Evolutionary conservation across 179 eudicot species (phyloP).

Genomic region (Nepenthes alata): DNA sequence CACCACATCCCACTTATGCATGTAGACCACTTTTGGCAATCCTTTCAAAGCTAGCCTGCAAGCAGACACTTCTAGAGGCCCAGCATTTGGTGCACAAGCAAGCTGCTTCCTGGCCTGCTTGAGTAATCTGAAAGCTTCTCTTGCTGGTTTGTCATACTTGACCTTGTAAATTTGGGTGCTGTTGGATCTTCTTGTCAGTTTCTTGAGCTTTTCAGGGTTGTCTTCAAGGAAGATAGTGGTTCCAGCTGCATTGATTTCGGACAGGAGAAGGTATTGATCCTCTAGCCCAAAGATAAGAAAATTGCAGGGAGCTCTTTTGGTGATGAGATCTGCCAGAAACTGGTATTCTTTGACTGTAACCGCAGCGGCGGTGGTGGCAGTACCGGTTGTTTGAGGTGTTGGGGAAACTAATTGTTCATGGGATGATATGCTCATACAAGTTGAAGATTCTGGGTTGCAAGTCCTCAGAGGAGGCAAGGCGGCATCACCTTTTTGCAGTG

Average conservation of each 20-base stretch:
- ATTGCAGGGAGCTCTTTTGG: conserved; percentile 59
- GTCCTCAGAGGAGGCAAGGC: conserved; percentile 10
- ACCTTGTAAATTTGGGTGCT: conserved; percentile 40
- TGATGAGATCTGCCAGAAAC: conserved; percentile 40
- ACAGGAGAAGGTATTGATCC: conserved; percentile 34
- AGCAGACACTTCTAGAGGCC: conserved; percentile 21
- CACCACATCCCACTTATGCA: conserved; percentile 61
- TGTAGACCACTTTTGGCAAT: conserved; percentile 47
- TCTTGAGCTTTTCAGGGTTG: conserved; percentile 19
- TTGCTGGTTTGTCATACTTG: conserved; percentile 40
- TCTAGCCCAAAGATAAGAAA: conserved; percentile 75
- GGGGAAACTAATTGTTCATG: neutral
- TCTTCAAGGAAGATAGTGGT: conserved; percentile 53
- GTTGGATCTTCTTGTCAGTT: conserved; percentile 12
- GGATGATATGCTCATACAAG: neutral
- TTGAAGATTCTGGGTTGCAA: conserved; percentile 13
- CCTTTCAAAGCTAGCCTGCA: conserved; percentile 48
- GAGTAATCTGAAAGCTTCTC: conserved; percentile 62
- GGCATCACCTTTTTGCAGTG: no score
- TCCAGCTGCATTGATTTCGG: conserved; percentile 48
- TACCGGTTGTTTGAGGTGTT: neutral
- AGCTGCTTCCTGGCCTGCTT: conserved; percentile 43
- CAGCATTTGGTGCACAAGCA: conserved; percentile 26
- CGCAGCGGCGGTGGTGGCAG: neutral
- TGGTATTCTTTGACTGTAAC: conserved; percentile 45